Conservation (phyloP, 2,329 filamentous ascomycete genomes). For the Colletotrichum sp. region DNA sequence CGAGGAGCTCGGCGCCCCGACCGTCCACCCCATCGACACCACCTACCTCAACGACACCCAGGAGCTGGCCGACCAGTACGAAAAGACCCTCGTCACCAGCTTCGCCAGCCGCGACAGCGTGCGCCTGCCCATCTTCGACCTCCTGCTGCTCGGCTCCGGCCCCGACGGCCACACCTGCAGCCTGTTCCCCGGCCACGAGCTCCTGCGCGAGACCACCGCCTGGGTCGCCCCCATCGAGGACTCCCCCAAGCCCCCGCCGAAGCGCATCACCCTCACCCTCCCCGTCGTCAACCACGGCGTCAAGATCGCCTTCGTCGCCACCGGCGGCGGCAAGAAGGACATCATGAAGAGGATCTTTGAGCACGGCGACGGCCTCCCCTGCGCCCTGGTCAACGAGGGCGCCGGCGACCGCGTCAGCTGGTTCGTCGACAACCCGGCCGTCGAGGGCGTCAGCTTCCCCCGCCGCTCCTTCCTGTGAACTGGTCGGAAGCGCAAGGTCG, state of each 20-base stretch:
- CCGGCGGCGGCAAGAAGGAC: conserved; percentile 86
- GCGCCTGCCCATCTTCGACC: conserved; percentile 92
- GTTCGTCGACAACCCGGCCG: conserved; percentile 89
- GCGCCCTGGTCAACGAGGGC: conserved; percentile 83
- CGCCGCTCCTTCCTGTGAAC: conserved; percentile 67
- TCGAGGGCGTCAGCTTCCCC: conserved; percentile 85
- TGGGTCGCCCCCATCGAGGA: conserved; percentile 94
- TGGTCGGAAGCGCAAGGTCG: not conserved
- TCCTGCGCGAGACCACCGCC: conserved; percentile 84
- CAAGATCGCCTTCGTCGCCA: conserved; percentile 90
- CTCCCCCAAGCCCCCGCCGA: conserved; percentile 91
- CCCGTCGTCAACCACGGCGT: conserved; percentile 88
- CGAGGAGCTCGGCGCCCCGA: conserved; percentile 65
- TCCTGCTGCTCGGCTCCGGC: conserved; percentile 90
- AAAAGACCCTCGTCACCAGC: conserved; percentile 81
- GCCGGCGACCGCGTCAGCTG: conserved; percentile 88
- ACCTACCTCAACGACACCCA: conserved; percentile 75
- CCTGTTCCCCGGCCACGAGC: conserved; percentile 87
- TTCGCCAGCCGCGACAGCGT: conserved; percentile 95
- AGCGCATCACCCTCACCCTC: conserved; percentile 89
- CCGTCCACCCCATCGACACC: conserved; percentile 78
- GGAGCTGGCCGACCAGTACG: conserved; percentile 92
- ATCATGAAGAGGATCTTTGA: conserved; percentile 94
- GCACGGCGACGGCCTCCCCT: conserved; percentile 80
- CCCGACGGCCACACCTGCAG: conserved; percentile 98